Percentiles rank a stretch among this genome's conserved stretches.
Evolutionary conservation across 306 rosid genomes (phyloP).

Genomic region (Quercus variabilis): DNA sequence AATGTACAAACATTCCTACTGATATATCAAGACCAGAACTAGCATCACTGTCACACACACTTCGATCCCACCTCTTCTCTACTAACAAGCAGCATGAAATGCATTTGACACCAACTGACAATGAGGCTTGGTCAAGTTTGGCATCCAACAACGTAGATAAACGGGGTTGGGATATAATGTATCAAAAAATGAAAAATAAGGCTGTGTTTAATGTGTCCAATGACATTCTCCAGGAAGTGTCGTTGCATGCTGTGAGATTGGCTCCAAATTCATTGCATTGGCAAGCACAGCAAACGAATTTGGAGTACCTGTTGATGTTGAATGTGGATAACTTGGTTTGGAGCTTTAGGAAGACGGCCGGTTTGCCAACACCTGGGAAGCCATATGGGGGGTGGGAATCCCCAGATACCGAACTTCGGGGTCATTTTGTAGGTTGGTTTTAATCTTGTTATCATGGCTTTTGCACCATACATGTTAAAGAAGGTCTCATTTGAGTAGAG

Average conservation of each 20-base stretch:
- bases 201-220: conserved; percentile 28
- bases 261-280: conserved; percentile 46
- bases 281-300: conserved; percentile 64
- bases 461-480: neutral
- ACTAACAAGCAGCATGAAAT: conserved; percentile 47
- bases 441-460: neutral
- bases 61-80: conserved; percentile 25
- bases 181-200: conserved; percentile 46
- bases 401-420: conserved; percentile 54
- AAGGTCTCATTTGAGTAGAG: too few species aligned
- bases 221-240: conserved; percentile 61
- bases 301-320: conserved; percentile 72
- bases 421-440: conserved; percentile 84
- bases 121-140: conserved; percentile 59
- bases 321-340: conserved; percentile 69
- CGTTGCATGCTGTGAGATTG: conserved; percentile 65
- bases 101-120: conserved; percentile 77
- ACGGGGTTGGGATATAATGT: conserved; percentile 55
- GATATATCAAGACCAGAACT: conserved; percentile 1
- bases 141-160: conserved; percentile 38
- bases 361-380: conserved; percentile 56
- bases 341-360: conserved; percentile 85
- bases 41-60: conserved; percentile 42
- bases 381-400: conserved; percentile 76
- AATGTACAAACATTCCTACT: conserved; percentile 65